Conservation (phyloP, 139 green algal species). For the Haematococcus lacustris region DNA sequence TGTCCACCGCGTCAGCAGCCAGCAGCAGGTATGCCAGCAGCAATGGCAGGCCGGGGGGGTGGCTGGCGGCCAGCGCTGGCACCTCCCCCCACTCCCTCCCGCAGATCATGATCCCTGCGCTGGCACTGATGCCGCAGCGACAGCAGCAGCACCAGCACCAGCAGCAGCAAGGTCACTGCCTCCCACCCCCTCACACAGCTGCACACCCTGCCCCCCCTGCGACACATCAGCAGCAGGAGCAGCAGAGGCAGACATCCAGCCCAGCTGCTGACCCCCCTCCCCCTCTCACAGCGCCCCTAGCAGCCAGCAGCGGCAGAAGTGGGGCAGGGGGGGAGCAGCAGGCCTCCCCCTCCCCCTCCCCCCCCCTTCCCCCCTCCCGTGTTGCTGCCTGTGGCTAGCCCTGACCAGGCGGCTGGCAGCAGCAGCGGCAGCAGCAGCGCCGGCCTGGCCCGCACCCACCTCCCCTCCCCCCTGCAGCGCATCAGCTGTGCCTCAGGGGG, state of each 20-base stretch:
- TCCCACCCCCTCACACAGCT: not conserved
- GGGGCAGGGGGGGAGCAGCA: constrained; percentile 6
- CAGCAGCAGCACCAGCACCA: constrained; percentile 3
- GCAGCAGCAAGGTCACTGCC: constrained; percentile 8
- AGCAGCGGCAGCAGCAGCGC: constrained; percentile 18
- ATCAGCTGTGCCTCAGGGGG: no score
- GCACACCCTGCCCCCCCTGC: not conserved
- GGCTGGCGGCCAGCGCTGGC: no score
- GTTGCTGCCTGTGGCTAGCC: no score
- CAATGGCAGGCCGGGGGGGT: no score
- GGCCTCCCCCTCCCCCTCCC: no score
- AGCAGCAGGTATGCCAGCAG: no score
- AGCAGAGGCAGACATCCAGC: constrained; percentile 10
- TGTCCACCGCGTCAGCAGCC: no score
- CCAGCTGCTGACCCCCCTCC: not conserved
- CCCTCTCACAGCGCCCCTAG: not conserved
- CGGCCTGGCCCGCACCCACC: not conserved
- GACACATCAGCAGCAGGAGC: constrained; percentile 13
- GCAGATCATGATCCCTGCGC: no score
- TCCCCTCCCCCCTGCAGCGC: not conserved
- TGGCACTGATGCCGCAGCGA: not conserved
- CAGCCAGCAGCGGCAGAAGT: not conserved
- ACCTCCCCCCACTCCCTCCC: no score
- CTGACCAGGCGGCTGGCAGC: no score
- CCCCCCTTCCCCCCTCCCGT: no score